phyloP scores from a whole-genome alignment of 495 filamentous ascomycete genomes.

The Neurospora sp. region DNA sequence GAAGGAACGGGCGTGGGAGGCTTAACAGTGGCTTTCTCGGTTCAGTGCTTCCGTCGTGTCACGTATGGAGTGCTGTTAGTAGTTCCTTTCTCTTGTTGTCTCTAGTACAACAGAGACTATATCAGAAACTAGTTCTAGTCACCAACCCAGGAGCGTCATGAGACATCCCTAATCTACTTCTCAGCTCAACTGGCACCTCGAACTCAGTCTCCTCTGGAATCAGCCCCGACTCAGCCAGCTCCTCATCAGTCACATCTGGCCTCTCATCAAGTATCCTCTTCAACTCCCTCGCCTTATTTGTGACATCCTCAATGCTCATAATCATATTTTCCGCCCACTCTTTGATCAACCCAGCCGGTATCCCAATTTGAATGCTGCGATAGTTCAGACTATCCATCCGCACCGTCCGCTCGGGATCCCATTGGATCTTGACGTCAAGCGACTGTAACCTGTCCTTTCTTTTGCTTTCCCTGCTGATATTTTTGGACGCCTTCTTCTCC shows the following conservation, averaged over 20 bases:
- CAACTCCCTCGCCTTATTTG: slow-evolving; percentile 37
- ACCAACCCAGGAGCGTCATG: not conserved
- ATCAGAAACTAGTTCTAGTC: not conserved
- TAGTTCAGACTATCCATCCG: slow-evolving; percentile 30
- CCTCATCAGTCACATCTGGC: slow-evolving; percentile 19
- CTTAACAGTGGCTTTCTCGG: not conserved
- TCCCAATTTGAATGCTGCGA: slow-evolving; percentile 52
- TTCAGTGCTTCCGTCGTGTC: not conserved
- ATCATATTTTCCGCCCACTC: slow-evolving; percentile 43
- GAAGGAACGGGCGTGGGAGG: not conserved
- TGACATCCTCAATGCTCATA: slow-evolving; percentile 48
- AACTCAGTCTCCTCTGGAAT: slow-evolving; percentile 39
- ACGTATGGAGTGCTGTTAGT: too few relatives aligned
- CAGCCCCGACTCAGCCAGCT: slow-evolving; percentile 27
- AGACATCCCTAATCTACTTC: slow-evolving; percentile 10
- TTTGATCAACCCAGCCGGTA: slow-evolving; percentile 30
- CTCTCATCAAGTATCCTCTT: slow-evolving; percentile 34
- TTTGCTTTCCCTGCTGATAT: not conserved
- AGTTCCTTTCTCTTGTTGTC: not conserved
- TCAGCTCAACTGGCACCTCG: slow-evolving; percentile 23
- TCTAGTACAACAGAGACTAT: not conserved
- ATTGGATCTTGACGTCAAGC: slow-evolving; percentile 45
- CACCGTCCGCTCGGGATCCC: slow-evolving; percentile 50
- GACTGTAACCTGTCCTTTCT: slow-evolving; percentile 12
- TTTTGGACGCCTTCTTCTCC: not conserved